Conservation (phyloP, 495 filamentous ascomycete genomes). For the Daldinia childiae region DNA sequence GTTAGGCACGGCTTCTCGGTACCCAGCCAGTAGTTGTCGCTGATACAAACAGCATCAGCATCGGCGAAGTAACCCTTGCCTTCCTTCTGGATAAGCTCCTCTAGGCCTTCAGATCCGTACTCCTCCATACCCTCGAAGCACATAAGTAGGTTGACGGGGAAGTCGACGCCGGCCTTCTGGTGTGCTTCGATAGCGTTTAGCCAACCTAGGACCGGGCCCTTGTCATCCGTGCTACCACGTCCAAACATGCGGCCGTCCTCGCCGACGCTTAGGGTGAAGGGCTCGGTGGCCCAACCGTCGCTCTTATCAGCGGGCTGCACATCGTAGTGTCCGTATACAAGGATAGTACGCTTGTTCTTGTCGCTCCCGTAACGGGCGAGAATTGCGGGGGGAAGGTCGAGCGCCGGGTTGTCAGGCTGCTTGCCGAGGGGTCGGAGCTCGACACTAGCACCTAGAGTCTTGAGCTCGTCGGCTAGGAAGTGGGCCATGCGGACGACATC, state of each 20-base stretch:
- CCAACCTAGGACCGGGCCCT: conserved; percentile 98
- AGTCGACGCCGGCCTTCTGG: conserved; percentile 89
- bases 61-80: conserved; percentile 92
- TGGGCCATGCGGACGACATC: conserved; percentile 97
- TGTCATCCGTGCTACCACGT: conserved; percentile 96
- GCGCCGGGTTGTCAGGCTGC: conserved; percentile 87
- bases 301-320: conserved; percentile 94
- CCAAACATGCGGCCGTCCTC: conserved; percentile 94
- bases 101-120: conserved; percentile 95
- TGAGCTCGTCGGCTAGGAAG: conserved; percentile 85
- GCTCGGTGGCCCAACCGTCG: conserved; percentile 97
- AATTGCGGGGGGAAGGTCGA: conserved; percentile 92
- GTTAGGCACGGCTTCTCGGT: conserved; percentile 98
- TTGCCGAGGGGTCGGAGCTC: conserved; percentile 85
- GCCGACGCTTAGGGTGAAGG: conserved; percentile 89
- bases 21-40: conserved; percentile 99
- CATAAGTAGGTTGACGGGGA: conserved; percentile 98
- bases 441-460: conserved; percentile 83
- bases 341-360: conserved; percentile 88
- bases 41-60: conserved; percentile 96
- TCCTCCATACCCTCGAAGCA: conserved; percentile 99
- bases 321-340: conserved; percentile 99
- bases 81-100: conserved; percentile 91
- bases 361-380: conserved; percentile 91
- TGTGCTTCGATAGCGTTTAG: conserved; percentile 97